Conservation (phyloP, 2,329 filamentous ascomycete species). For the Fusarium luffae region DNA sequence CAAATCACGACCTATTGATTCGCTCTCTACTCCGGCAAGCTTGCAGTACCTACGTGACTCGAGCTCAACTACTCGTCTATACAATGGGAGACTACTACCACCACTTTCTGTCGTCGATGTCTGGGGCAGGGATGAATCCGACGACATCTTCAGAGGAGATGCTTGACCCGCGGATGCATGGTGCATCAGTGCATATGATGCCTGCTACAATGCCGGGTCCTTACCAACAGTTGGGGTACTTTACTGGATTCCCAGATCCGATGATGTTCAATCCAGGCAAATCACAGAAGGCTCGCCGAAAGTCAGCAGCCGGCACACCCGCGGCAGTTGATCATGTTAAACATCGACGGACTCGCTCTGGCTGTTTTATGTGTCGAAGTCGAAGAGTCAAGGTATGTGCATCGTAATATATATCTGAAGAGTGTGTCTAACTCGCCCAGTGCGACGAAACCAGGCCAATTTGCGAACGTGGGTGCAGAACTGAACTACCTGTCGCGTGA, state of each 20-base stretch:
- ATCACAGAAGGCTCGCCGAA: slow-evolving; percentile 61
- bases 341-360: slow-evolving; percentile 91
- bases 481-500: background rate
- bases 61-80: slow-evolving; percentile 10
- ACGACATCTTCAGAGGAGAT: slow-evolving; percentile 55
- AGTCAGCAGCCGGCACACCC: slow-evolving; percentile 56
- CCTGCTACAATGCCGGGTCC: slow-evolving; percentile 53
- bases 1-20: slow-evolving; percentile 28
- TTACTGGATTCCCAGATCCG: slow-evolving; percentile 62
- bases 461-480: slow-evolving; percentile 74
- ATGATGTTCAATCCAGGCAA: slow-evolving; percentile 61
- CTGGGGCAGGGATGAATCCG: slow-evolving; percentile 56
- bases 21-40: slow-evolving; percentile 10
- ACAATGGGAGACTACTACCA: slow-evolving; percentile 68
- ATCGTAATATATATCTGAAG: background rate
- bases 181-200: slow-evolving; percentile 44
- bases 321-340: slow-evolving; percentile 77
- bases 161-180: slow-evolving; percentile 52
- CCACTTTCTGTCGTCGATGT: slow-evolving; percentile 65
- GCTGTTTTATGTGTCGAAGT: slow-evolving; percentile 90
- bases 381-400: slow-evolving; percentile 81
- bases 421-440: slow-evolving; percentile 57
- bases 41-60: slow-evolving; percentile 17
- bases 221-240: slow-evolving; percentile 62
- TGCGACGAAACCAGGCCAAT: slow-evolving; percentile 90